These are phyloP conservation scores for Aegilops umbellulata DNA, from an alignment of 176 grass and related monocot species.

Conservation along the genomic window DNA sequence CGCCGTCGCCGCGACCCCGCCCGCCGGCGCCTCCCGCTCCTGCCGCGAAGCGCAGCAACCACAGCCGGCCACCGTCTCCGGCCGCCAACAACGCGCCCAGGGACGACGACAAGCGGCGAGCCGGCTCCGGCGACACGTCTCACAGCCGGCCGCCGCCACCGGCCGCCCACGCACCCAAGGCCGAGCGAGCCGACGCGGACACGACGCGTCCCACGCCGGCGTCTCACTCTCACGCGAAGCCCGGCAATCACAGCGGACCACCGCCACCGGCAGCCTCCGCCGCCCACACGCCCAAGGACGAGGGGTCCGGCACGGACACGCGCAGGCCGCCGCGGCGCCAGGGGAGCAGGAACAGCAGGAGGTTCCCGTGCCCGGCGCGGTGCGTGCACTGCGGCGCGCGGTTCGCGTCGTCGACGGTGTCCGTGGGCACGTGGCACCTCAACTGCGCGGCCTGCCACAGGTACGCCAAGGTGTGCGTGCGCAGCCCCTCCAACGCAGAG, in stretches of 20 bases:
- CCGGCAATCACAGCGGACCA: no score
- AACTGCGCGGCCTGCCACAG: background rate
- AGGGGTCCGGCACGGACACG: background rate
- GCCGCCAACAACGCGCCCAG: background rate
- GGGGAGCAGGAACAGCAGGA: background rate
- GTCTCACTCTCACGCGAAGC: no score
- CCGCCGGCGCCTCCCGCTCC: background rate
- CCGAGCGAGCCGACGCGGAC: no score
- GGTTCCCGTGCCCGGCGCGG: background rate
- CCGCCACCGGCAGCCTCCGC: no score
- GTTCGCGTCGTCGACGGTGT: conserved; percentile 1
- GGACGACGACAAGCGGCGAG: background rate
- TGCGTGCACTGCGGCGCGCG: background rate
- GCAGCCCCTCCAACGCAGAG: background rate
- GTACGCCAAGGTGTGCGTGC: background rate
- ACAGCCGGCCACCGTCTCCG: background rate
- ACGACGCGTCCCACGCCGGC: no score
- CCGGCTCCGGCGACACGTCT: background rate
- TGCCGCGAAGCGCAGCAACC: background rate
- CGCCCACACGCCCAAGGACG: no score
- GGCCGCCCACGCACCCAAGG: no score
- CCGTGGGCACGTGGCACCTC: background rate
- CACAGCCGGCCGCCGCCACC: no score
- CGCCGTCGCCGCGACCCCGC: background rate
- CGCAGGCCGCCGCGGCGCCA: background rate